Conservation (phyloP, 2,329 filamentous ascomycete genomes). For the Botrytis aclada region DNA sequence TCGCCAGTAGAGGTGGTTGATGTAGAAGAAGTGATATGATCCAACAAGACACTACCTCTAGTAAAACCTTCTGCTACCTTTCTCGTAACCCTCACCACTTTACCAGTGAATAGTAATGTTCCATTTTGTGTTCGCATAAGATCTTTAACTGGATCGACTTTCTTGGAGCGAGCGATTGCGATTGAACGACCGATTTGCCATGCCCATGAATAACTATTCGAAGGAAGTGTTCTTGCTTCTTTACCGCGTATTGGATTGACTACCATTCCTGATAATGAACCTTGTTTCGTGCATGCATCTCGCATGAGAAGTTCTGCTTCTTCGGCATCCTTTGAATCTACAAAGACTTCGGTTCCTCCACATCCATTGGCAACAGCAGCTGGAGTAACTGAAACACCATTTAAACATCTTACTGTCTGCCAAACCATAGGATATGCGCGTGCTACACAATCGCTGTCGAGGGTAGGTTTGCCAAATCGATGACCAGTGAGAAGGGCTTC, state of each 20-base stretch:
- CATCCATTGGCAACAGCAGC: conserved; percentile 32
- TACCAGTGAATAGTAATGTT: conserved; percentile 34
- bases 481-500: conserved; percentile 33
- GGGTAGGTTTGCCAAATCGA: conserved; percentile 30
- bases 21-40: conserved; percentile 21
- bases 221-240: conserved; percentile 34
- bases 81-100: conserved; percentile 34
- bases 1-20: background rate
- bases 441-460: conserved; percentile 36
- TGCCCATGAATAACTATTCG: conserved; percentile 36
- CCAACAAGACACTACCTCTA: conserved; percentile 32
- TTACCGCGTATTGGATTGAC: conserved; percentile 31
- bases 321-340: conserved; percentile 26
- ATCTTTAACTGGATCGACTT: conserved; percentile 30
- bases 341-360: conserved; percentile 29
- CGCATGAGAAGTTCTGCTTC: conserved; percentile 35
- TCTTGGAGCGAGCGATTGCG: conserved; percentile 39
- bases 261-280: conserved; percentile 34
- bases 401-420: conserved; percentile 36
- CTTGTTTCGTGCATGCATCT: conserved; percentile 31
- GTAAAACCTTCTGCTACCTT: conserved; percentile 34
- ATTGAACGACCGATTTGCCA: conserved; percentile 59
- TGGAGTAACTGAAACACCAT: conserved; percentile 32
- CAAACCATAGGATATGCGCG: conserved; percentile 36
- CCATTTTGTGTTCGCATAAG: conserved; percentile 34